A percentile compares a stretch with the other conserved stretches of the same genome.
Conservation (phyloP, 2,329 filamentous ascomycete species). For the Trichophyton equinum region DNA sequence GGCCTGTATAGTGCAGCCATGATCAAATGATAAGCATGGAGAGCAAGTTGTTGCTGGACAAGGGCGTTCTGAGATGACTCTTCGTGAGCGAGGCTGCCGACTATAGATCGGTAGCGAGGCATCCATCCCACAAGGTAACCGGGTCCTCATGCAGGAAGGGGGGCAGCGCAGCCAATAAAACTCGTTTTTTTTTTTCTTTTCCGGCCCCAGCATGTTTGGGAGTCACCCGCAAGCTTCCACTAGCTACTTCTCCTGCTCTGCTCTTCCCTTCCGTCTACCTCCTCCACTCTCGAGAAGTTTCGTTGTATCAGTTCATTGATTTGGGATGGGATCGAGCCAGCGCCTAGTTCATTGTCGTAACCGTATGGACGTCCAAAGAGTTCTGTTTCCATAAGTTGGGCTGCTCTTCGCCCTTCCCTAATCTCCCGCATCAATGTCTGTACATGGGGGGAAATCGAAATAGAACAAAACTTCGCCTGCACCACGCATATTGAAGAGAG, state of each 20-base stretch:
- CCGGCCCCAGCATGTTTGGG: background rate
- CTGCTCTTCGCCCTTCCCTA: background rate
- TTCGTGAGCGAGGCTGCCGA: background rate
- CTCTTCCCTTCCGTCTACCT: background rate
- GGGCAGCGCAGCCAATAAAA: background rate
- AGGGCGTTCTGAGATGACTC: background rate
- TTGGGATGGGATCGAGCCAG: no score
- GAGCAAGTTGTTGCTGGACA: background rate
- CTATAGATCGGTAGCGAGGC: background rate
- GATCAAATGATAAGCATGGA: background rate
- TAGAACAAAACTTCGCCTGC: constrained; percentile 1
- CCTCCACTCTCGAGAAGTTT: background rate
- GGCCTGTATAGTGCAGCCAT: background rate
- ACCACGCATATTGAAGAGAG: constrained; percentile 15
- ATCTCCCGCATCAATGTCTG: background rate
- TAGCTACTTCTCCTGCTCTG: background rate
- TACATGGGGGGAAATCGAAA: background rate
- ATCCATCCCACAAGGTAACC: background rate
- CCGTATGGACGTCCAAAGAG: background rate
- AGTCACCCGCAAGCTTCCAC: background rate
- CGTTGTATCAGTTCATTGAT: no score
- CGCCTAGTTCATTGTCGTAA: background rate
- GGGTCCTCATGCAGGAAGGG: background rate
- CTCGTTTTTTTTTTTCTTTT: no score
- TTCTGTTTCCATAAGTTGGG: background rate